Evolutionary conservation across 2,329 filamentous ascomycete genomes (phyloP).

Genomic region (Cytospora paraplurivora): DNA sequence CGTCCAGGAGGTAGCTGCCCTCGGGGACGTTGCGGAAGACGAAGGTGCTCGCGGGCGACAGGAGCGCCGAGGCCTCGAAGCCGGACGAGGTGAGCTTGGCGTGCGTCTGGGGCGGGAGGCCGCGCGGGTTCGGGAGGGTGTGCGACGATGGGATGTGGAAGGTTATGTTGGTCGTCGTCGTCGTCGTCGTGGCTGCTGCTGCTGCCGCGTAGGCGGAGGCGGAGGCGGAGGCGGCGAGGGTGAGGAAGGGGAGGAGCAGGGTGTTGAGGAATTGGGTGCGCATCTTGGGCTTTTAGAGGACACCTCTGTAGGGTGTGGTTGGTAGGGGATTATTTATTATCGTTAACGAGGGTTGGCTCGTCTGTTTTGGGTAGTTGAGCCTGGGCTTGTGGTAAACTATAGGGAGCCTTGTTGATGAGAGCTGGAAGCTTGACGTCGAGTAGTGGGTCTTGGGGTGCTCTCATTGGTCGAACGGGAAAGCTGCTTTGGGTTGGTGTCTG

Average conservation of each 20-base stretch:
- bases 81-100: constrained; percentile 56
- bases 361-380: background rate
- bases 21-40: constrained; percentile 71
- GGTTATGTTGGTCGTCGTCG: constrained; percentile 44
- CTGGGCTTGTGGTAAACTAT: background rate
- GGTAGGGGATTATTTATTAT: background rate
- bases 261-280: constrained; percentile 34
- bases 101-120: constrained; percentile 67
- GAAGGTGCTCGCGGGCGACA: constrained; percentile 71
- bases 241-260: constrained; percentile 42
- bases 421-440: constrained; percentile 3
- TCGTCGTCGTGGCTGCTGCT: background rate
- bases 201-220: constrained; percentile 36
- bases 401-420: background rate
- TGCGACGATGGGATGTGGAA: constrained; percentile 46
- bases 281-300: constrained; percentile 15
- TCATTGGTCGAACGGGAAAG: background rate
- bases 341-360: too few relatives aligned
- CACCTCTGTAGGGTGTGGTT: background rate
- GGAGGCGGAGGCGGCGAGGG: constrained; percentile 39
- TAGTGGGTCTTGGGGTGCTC: background rate
- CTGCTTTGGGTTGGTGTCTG: background rate
- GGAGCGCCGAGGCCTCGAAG: constrained; percentile 53
- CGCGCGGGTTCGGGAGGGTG: constrained; percentile 49
- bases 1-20: constrained; percentile 79